phyloP scores from a whole-genome alignment of 2,329 filamentous ascomycete species.

The Aureobasidium zeae region DNA sequence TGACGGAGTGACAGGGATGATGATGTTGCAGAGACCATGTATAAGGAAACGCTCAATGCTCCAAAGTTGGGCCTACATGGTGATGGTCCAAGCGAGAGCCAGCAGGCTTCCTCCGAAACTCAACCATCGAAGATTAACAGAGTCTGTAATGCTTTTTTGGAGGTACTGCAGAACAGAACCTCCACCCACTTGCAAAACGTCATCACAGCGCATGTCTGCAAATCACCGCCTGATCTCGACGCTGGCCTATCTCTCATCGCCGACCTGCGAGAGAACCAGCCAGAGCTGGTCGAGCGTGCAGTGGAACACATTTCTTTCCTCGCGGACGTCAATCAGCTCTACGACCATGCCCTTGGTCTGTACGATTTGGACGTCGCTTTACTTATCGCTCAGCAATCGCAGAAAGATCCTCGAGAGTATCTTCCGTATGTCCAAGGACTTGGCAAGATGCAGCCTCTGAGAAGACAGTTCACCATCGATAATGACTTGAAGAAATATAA shows the following conservation, averaged over 20 bases:
- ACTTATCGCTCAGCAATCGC: slow-evolving; percentile 87
- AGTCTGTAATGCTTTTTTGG: slow-evolving; percentile 77
- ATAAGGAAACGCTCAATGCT: slow-evolving; percentile 67
- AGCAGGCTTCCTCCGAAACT: background rate
- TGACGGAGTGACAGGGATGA: slow-evolving; percentile 52
- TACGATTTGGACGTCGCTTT: slow-evolving; percentile 88
- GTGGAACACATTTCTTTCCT: slow-evolving; percentile 97
- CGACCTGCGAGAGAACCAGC: slow-evolving; percentile 55
- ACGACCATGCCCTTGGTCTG: slow-evolving; percentile 79
- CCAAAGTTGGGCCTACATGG: slow-evolving; percentile 22
- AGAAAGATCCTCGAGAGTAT: slow-evolving; percentile 91
- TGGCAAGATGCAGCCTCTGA: slow-evolving; percentile 60
- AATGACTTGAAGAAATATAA: slow-evolving; percentile 67
- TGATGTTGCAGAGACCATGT: slow-evolving; percentile 88
- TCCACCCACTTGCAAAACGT: slow-evolving; percentile 72
- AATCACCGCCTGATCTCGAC: slow-evolving; percentile 79
- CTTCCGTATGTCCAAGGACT: slow-evolving; percentile 86
- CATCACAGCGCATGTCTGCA: slow-evolving; percentile 91
- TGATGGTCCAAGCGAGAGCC: slow-evolving; percentile 1
- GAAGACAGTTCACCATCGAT: slow-evolving; percentile 76
- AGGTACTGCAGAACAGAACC: slow-evolving; percentile 53
- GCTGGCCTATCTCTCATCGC: slow-evolving; percentile 74
- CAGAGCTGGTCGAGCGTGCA: slow-evolving; percentile 70
- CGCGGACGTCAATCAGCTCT: slow-evolving; percentile 83
- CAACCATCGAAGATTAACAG: slow-evolving; percentile 62